A percentile compares a stretch with the other conserved stretches of the same genome.
These are phyloP conservation scores for Fomitopsis betulina DNA, from an alignment of 1,284 basidiomycete species.

Conservation along the genomic window DNA sequence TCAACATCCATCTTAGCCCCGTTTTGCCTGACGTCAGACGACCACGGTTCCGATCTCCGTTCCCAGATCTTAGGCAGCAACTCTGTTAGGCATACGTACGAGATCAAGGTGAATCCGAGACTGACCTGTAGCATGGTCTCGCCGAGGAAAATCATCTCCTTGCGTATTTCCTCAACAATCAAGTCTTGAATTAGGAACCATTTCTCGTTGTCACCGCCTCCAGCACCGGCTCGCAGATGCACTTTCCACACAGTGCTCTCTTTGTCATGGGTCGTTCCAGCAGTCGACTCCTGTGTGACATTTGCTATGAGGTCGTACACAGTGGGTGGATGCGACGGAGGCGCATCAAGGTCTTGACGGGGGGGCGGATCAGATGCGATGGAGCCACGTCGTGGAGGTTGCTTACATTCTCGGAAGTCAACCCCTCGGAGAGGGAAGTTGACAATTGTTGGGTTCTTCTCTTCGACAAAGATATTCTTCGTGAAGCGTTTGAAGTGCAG, in stretches of 20 bases:
- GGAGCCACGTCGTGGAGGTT: neutral
- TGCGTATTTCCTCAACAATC: constrained; percentile 91
- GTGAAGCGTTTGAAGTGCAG: constrained; percentile 97
- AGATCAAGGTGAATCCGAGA: constrained; percentile 6
- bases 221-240: constrained; percentile 76
- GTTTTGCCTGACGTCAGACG: constrained; percentile 16
- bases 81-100: neutral
- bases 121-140: constrained; percentile 91
- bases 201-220: constrained; percentile 81
- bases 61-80: constrained; percentile 60
- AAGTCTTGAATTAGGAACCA: constrained; percentile 99
- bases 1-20: constrained; percentile 19
- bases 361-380: constrained; percentile 9
- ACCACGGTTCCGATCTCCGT: constrained; percentile 29
- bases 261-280: constrained; percentile 89
- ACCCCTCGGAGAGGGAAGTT: constrained; percentile 94
- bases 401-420: constrained; percentile 86
- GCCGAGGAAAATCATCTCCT: constrained; percentile 97
- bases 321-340: constrained; percentile 53
- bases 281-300: constrained; percentile 91
- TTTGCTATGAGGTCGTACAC: constrained; percentile 96
- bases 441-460: constrained; percentile 98
- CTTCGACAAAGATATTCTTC: constrained; percentile 97
- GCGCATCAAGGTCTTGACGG: constrained; percentile 69
- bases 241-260: constrained; percentile 90